These are phyloP conservation scores for Phyllosticta capitalensis DNA, from an alignment of 2,329 filamentous ascomycete genomes.

Conservation along the genomic window DNA sequence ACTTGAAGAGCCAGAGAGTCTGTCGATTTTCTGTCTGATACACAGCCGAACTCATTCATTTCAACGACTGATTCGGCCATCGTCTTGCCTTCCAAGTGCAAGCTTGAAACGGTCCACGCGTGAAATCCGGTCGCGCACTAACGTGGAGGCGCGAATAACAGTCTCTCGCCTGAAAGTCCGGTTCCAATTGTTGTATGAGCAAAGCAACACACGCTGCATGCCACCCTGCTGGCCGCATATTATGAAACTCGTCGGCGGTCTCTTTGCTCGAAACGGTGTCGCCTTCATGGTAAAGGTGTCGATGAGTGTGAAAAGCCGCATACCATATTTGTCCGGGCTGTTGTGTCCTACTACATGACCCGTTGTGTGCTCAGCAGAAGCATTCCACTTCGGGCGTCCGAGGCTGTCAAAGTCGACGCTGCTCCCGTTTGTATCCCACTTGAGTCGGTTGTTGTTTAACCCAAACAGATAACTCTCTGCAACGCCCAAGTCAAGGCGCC, in stretches of 20 bases:
- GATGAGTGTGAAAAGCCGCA: slow-evolving; percentile 29
- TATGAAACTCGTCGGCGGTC: slow-evolving; percentile 28
- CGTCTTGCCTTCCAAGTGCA: background rate
- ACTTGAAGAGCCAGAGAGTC: background rate
- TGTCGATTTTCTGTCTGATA: background rate
- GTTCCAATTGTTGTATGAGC: slow-evolving; percentile 28
- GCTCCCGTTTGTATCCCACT: slow-evolving; percentile 19
- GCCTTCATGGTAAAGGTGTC: slow-evolving; percentile 36
- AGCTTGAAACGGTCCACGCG: background rate
- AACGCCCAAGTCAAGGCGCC: slow-evolving; percentile 28
- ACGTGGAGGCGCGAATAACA: background rate
- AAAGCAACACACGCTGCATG: slow-evolving; percentile 32
- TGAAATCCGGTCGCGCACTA: background rate
- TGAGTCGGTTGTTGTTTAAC: slow-evolving; percentile 25
- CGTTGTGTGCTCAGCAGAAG: slow-evolving; percentile 12
- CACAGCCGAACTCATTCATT: background rate
- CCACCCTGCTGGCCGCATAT: slow-evolving; percentile 30
- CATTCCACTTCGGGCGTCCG: slow-evolving; percentile 18
- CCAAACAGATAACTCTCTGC: slow-evolving; percentile 28
- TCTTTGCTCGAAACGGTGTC: slow-evolving; percentile 25
- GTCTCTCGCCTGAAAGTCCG: background rate
- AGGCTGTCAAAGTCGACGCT: slow-evolving; percentile 22
- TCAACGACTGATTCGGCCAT: background rate
- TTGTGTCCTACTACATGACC: slow-evolving; percentile 18
- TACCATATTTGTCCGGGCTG: slow-evolving; percentile 15